These are phyloP conservation scores for Inga laurina DNA, from an alignment of 306 rosid genomes.

Conservation along the genomic window DNA sequence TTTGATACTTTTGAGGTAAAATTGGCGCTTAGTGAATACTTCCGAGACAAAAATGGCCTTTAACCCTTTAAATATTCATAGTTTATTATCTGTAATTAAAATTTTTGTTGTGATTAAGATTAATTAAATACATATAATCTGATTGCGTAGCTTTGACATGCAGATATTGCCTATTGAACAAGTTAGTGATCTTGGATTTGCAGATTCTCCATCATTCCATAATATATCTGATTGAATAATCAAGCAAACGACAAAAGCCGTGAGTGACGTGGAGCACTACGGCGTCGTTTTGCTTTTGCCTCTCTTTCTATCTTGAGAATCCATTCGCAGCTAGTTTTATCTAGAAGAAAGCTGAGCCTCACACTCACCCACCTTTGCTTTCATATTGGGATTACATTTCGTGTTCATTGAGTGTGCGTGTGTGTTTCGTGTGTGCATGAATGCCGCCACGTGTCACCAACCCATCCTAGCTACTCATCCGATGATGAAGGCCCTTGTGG, in stretches of 20 bases:
- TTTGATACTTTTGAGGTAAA: no score
- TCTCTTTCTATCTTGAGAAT: neutral
- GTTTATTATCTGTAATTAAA: no score
- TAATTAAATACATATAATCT: no score
- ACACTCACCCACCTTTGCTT: neutral
- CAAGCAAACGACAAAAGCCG: neutral
- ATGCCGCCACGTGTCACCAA: neutral
- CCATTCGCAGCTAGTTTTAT: neutral
- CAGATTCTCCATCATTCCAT: neutral
- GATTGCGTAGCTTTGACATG: neutral
- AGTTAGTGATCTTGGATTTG: neutral
- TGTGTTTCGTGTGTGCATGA: neutral
- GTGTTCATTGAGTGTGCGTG: neutral
- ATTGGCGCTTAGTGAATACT: no score
- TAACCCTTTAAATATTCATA: no score
- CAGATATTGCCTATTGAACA: neutral
- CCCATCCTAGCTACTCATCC: neutral
- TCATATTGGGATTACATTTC: neutral
- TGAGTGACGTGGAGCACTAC: slow-evolving; percentile 4
- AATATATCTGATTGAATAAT: neutral
- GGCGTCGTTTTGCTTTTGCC: slow-evolving; percentile 18
- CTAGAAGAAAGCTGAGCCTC: neutral
- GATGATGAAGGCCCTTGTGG: neutral
- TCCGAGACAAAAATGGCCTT: no score
- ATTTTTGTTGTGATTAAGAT: no score